Base-by-base conservation (phyloP, 2,329 filamentous ascomycete species). In the Diplodia mutila region DNA sequence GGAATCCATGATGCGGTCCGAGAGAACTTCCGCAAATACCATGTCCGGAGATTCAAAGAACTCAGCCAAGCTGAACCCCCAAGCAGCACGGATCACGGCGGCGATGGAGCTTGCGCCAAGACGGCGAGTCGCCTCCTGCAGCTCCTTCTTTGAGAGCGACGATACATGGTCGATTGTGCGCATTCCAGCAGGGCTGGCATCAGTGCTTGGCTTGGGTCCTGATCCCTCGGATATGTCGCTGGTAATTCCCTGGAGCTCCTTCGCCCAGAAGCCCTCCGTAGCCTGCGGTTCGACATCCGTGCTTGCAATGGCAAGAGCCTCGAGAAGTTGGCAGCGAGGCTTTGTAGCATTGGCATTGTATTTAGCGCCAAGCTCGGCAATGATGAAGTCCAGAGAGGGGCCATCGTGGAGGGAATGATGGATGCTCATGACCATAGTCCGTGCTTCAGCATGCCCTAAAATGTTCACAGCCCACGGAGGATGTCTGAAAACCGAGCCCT, bases 391-490 rank as follows among this genome's bases (percentile, higher is more conserved):
- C 4, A 79, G 70, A 8, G 76, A 77, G 25, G 73, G 73, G 1
- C 73, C 76, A 67, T 79, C 77, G 27, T 76, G 74, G 21, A 79
- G 70, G 2, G 76, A 72, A 68, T 79, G 77, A 42, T 79, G 77
- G 14, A 79, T 72, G 4, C 75, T 79, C 18, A 81, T 53, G 61
- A 81, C 75, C 76, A 82, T 76, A 6, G 72, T 61, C 21, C 61
- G 63, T 9, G 72, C 72, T 27, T 63, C 51, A 1, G 73, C 71
- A 9, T 71, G 71, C 12, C 75, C 70, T 6, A 75, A 72, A 21
- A 80, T 69, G 4, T 79, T 76, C 9, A 81, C 73, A 6, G 77
- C 76, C 78, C 78, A 80, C 6, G 76, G 79, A 1, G 77, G 75
- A n/a, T 71, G 66, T 9, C 66, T 67, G 69, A 77, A 79, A 23